Conservation (phyloP, 2,329 filamentous ascomycete species). For the Dactylonectria estremocensis region DNA sequence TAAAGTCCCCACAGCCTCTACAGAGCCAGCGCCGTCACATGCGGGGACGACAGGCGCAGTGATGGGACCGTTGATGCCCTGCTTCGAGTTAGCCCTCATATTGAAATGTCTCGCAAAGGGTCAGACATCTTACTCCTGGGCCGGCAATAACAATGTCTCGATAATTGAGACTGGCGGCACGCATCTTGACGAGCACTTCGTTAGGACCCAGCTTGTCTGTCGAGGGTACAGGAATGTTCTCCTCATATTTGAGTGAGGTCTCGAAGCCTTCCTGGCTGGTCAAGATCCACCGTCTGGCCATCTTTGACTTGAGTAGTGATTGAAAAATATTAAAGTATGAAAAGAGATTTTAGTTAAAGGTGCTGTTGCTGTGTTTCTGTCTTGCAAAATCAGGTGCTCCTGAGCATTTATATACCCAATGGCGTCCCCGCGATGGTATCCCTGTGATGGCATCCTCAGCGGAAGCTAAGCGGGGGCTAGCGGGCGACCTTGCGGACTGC, state of each 20-base stretch:
- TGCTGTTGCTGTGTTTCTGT: background rate
- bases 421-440: too few species aligned
- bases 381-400: background rate
- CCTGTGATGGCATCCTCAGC: background rate
- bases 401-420: background rate
- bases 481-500: background rate
- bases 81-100: constrained; percentile 3
- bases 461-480: constrained; percentile 13
- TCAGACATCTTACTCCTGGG: constrained; percentile 43
- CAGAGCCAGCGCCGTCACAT: constrained; percentile 60
- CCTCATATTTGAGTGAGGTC: constrained; percentile 52
- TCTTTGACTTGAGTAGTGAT: constrained; percentile 17
- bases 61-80: constrained; percentile 44
- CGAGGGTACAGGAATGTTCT: constrained; percentile 35
- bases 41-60: constrained; percentile 49
- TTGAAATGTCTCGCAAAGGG: background rate
- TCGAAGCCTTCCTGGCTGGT: constrained; percentile 54
- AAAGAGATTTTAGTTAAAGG: too few species aligned
- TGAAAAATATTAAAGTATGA: too few species aligned
- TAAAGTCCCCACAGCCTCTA: constrained; percentile 66
- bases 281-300: constrained; percentile 53
- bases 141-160: constrained; percentile 62
- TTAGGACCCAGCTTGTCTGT: constrained; percentile 64
- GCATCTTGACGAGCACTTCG: constrained; percentile 73
- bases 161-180: constrained; percentile 66